Base-by-base conservation (phyloP, 2,329 filamentous ascomycete species). In the Fusarium torreyae region DNA sequence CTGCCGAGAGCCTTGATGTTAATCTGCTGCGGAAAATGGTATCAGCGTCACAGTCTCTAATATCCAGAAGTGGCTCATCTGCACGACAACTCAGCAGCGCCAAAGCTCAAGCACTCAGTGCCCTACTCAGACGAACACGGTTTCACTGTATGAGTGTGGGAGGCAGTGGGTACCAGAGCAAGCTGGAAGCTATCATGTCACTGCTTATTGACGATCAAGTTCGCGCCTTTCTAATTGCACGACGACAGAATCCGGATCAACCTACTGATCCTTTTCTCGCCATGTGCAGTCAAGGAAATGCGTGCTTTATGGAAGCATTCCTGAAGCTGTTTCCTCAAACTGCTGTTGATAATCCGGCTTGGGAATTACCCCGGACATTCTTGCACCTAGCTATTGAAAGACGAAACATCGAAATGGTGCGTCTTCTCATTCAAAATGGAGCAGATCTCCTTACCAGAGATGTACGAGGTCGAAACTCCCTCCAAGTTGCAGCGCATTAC, bases 401-500 rank as follows among this genome's bases (percentile, higher is more conserved):
- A 2, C 49, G 54, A n/a, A 39, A 42, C 6, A 13, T 43, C 0
- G 38, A 22, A 1, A 46, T 46, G 0, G 46, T 57, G 0, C 26
- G 36, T 0, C 38, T 26, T 14, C 52, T 57, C 0, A 20, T 57
- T 0, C 6, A n/a, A 5, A 28, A 52, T 2, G 54, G 46, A 0
- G 46, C 54, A 1, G 6, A 36, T 28, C 40, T 57, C 1, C 54
- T 57, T 3, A 42, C 38, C 1, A 44, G 7, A 0, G 54, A 52
- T 10, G 9, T 31, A 3, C 5, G 6, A 20, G 43, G 44, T 5
- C 13, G 36, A 2, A 50, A 33, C 3, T 26, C 44, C 1, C 44
- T 57, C 18, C 53, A 57, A 4, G 28, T 57, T 7, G 34, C 26
- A 4, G 53, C 53, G 6, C 44, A 57, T 5, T 57, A 57, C 17